phyloP scores from a whole-genome alignment of 805 yeast species.

The Yarrowia divulgata region DNA sequence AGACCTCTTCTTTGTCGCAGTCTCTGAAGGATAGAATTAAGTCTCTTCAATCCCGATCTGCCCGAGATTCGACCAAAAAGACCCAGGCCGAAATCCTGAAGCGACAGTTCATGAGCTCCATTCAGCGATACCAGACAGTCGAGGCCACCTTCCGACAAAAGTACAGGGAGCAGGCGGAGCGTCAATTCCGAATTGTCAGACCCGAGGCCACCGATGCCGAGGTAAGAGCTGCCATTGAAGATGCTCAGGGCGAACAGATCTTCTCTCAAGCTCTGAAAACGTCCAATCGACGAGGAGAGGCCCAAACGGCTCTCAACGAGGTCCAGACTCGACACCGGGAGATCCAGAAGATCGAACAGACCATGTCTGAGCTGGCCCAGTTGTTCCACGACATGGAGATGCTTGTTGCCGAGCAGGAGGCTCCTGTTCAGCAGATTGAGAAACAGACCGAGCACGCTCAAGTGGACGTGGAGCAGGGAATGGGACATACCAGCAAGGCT shows the following conservation, averaged over 20 bases:
- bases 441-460: background rate
- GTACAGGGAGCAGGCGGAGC: background rate
- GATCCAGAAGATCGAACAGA: conserved; percentile 2
- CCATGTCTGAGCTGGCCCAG: background rate
- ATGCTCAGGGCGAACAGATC: background rate
- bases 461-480: background rate
- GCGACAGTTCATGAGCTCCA: background rate
- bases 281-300: background rate
- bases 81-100: background rate
- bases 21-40: conserved; percentile 1
- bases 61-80: background rate
- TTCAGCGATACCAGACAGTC: background rate
- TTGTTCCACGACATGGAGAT: conserved; percentile 1
- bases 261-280: background rate
- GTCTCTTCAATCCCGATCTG: background rate
- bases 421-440: background rate
- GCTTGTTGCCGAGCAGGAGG: background rate
- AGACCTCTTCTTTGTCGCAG: background rate
- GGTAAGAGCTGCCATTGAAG: background rate
- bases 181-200: background rate
- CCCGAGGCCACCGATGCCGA: background rate
- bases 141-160: background rate
- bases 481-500: background rate
- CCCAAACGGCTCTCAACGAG: background rate
- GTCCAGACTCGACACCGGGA: conserved; percentile 1